Evolutionary conservation across 495 filamentous ascomycete species (phyloP), one percentile per base, ranked within the genome.

Genomic region (Friedmanniomyces endolithicus): DNA sequence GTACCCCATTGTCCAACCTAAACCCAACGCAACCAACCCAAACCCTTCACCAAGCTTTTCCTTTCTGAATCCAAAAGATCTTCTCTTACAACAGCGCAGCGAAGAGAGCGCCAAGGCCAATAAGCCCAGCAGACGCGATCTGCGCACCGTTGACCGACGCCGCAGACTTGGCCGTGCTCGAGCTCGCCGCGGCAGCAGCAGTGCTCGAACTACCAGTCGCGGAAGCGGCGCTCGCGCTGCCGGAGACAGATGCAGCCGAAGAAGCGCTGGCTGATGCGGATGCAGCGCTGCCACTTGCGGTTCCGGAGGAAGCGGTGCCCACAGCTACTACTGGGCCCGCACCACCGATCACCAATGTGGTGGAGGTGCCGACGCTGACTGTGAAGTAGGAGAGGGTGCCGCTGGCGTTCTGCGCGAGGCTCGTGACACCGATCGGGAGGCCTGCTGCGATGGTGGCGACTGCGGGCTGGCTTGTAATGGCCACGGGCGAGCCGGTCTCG

Each of bases 381-480:
- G 53, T 46, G 47, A 56, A 59, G 24, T 53, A 58, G 17, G 62
- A 52, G 50, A 59, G 50, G 45, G 44, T 40, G 50, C 34, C 43
- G 44, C 47, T 44, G 57, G 51, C 56, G 51, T 53, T 53, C 23
- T 52, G 19, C 8, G 56, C n/a, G 43, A 66, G 25, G 48, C 62
- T 62, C 49, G 57, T 54, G 37, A 64, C 24, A 53, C 65, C 65
- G n/a, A 57, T 39, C 39, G 50, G 56, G 23, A 77, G 56, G 48
- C 75, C 75, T 50, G 75, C 77, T 11, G 77, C 75, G 59, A 78
- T 71, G 19, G 72, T 71, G 25, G 71, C 72, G 52, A 69, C 70
- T 24, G 65, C 45, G 24, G 71, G 56, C 61, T 73, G 72, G 19
- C 65, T 68, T 20, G 75, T 77, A 35, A 67, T 11, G 49, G 16